Evolutionary conservation across 352 stramenopile genomes (phyloP).

Genomic region (Pythium aristosporum): DNA sequence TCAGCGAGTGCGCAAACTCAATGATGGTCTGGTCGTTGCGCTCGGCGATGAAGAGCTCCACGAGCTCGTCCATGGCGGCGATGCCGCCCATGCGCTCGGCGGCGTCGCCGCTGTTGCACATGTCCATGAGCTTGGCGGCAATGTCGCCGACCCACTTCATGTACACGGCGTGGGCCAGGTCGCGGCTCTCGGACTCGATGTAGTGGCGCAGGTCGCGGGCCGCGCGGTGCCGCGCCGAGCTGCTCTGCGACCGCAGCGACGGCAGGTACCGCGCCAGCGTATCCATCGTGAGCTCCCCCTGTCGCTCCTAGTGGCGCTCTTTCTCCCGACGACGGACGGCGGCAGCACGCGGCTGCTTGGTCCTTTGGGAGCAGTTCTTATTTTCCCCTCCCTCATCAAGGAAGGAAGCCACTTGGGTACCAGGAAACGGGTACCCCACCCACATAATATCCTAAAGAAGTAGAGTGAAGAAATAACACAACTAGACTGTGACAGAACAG

Average conservation of each 20-base stretch:
- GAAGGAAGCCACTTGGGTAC: slow-evolving; percentile 27
- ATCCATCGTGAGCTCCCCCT: slow-evolving; percentile 39
- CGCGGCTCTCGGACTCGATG: slow-evolving; percentile 85
- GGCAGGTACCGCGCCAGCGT: slow-evolving; percentile 76
- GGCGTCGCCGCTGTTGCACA: slow-evolving; percentile 79
- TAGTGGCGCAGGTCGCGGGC: slow-evolving; percentile 76
- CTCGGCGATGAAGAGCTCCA: slow-evolving; percentile 88
- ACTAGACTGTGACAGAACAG: neutral
- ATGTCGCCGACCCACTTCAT: slow-evolving; percentile 88
- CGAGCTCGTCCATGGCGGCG: slow-evolving; percentile 86
- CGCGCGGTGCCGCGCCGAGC: slow-evolving; percentile 56
- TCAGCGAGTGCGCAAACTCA: slow-evolving; percentile 86
- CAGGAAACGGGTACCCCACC: slow-evolving; percentile 8
- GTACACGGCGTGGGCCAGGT: slow-evolving; percentile 82
- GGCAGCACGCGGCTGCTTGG: too few species aligned
- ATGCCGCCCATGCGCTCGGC: slow-evolving; percentile 84
- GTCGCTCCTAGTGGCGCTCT: neutral
- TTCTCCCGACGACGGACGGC: too few species aligned
- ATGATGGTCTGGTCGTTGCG: slow-evolving; percentile 90
- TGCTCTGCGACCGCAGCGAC: slow-evolving; percentile 65
- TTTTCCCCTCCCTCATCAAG: slow-evolving; percentile 13
- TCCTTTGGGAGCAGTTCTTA: neutral
- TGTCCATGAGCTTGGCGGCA: slow-evolving; percentile 75
- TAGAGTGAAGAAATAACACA: neutral
- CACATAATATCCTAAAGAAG: neutral